phyloP scores from a whole-genome alignment of 169 alveolate genomes.

The Condylostoma magnum region DNA sequence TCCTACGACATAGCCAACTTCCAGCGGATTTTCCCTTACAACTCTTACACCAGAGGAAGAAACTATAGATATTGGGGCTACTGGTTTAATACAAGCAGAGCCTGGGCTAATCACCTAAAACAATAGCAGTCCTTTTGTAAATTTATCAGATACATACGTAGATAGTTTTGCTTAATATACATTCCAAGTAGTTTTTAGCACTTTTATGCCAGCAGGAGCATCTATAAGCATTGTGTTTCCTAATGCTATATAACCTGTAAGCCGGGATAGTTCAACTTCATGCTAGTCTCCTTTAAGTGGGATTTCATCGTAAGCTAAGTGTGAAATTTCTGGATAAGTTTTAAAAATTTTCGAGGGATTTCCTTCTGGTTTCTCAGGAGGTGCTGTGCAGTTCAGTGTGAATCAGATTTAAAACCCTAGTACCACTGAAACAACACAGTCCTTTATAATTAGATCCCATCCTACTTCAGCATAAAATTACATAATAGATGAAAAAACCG shows the following conservation, averaged over 20 bases:
- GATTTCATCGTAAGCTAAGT: background rate
- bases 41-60: background rate
- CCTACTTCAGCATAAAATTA: background rate
- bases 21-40: background rate
- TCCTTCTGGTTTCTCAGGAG: conserved; percentile 17
- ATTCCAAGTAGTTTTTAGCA: background rate
- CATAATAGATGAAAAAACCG: background rate
- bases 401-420: background rate
- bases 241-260: background rate
- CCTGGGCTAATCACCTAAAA: conserved; percentile 7
- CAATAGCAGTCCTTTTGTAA: background rate
- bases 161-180: conserved; percentile 4
- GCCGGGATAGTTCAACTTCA: background rate
- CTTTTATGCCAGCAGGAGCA: conserved; percentile 5
- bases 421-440: background rate
- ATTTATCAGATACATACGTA: background rate
- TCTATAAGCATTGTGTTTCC: conserved; percentile 4
- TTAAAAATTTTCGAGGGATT: conserved; percentile 5
- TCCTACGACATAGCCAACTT: conserved; percentile 10
- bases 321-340: background rate
- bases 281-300: conserved; percentile 5
- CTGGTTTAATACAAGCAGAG: background rate
- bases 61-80: conserved; percentile 4
- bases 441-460: background rate
- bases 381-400: background rate